Conservation (phyloP, 1,284 basidiomycete genomes). For the Entoloma clypeatum region DNA sequence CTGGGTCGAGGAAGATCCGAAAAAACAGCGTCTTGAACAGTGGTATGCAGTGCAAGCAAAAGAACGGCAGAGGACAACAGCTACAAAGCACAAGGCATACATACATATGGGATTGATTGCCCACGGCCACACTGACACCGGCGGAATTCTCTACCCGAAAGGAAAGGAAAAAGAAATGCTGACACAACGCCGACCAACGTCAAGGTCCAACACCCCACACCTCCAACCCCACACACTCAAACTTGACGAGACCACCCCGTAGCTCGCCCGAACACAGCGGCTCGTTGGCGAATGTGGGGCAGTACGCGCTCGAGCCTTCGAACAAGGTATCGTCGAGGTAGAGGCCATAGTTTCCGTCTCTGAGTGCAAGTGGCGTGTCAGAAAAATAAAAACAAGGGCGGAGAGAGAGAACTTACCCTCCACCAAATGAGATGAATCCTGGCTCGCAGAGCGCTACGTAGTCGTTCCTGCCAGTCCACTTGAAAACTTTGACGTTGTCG, state of each 20-base stretch:
- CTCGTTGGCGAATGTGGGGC: constrained; percentile 88
- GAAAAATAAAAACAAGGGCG: not conserved
- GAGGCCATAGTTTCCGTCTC: constrained; percentile 85
- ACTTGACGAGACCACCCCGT: constrained; percentile 52
- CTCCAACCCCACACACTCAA: constrained; percentile 84
- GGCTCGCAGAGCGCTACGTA: constrained; percentile 87
- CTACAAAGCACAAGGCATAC: too few relatives aligned
- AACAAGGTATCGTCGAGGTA: constrained; percentile 84
- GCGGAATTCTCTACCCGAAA: too few relatives aligned
- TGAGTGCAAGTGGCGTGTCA: constrained; percentile 25
- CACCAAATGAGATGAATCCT: constrained; percentile 82
- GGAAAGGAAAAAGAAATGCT: too few relatives aligned
- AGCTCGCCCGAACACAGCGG: constrained; percentile 59
- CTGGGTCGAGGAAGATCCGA: too few relatives aligned
- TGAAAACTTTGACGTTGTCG: constrained; percentile 61
- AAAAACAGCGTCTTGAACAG: too few relatives aligned
- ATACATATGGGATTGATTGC: too few relatives aligned
- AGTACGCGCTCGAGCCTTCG: constrained; percentile 80
- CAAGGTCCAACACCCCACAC: constrained; percentile 70
- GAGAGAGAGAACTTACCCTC: constrained; percentile 71
- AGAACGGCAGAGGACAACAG: too few relatives aligned
- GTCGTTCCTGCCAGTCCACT: constrained; percentile 88
- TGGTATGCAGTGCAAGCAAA: too few relatives aligned
- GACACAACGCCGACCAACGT: too few relatives aligned
- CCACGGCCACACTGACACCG: too few relatives aligned